A percentile compares a stretch with the other conserved stretches of the same genome.
phyloP scores from a whole-genome alignment of 345 rosid genomes.

The Raphanus raphanistrum region DNA sequence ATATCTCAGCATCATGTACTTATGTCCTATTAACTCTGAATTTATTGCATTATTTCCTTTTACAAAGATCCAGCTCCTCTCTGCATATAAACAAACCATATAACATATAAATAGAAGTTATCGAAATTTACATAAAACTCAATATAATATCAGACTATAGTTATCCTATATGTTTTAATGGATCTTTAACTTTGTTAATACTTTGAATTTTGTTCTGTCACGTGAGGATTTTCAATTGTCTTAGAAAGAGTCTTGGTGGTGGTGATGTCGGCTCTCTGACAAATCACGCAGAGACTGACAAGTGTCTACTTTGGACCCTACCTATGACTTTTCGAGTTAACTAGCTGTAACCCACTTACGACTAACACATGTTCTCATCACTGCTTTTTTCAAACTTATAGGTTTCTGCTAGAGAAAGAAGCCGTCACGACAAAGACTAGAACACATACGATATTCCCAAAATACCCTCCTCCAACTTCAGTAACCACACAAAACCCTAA shows the following conservation, averaged over 20 bases:
- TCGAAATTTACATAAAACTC: neutral
- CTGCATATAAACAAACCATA: neutral
- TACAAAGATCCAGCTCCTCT: neutral
- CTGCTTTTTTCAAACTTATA: neutral
- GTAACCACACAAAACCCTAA: slow-evolving; percentile 28
- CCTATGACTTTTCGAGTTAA: neutral
- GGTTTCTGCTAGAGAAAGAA: slow-evolving; percentile 26
- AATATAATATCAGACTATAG: neutral
- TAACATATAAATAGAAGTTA: neutral
- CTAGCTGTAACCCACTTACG: slow-evolving; percentile 27
- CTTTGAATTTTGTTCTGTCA: slow-evolving; percentile 24
- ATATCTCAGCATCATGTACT: neutral
- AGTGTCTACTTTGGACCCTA: slow-evolving; percentile 4
- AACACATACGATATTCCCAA: slow-evolving; percentile 7
- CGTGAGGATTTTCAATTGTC: slow-evolving; percentile 14
- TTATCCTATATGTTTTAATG: neutral
- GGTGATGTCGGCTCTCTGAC: slow-evolving; percentile 16
- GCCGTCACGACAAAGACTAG: slow-evolving; percentile 1
- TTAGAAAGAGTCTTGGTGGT: slow-evolving; percentile 13
- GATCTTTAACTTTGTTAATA: neutral
- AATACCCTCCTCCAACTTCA: slow-evolving; percentile 15
- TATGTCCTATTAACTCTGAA: neutral
- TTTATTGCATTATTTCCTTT: neutral
- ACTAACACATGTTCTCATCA: neutral
- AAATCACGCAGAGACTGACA: neutral